Percentiles rank a stretch among this genome's conserved stretches.
phyloP scores from a whole-genome alignment of 1,139 yeast species.

The Pichia sp. region DNA sequence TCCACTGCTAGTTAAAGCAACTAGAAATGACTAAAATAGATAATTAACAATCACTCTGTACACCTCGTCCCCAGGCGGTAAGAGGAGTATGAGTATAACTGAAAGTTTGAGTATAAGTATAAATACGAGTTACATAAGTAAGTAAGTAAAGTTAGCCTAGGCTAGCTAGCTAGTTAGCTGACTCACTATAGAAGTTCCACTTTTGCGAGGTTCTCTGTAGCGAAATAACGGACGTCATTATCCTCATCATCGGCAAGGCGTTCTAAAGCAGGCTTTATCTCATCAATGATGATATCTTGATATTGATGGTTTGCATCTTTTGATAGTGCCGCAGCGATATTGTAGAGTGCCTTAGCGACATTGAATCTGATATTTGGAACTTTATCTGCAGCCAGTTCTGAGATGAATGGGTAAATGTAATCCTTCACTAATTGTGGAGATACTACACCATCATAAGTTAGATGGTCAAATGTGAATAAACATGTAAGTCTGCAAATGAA shows the following conservation, averaged over 20 bases:
- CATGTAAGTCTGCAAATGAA: slow-evolving; percentile 91
- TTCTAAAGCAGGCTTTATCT: slow-evolving; percentile 60
- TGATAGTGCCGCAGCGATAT: slow-evolving; percentile 50
- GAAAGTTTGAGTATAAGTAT: too few species aligned
- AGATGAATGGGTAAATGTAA: slow-evolving; percentile 73
- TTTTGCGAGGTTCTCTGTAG: slow-evolving; percentile 42
- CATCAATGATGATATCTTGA: slow-evolving; percentile 39
- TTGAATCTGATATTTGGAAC: slow-evolving; percentile 96
- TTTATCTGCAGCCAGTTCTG: slow-evolving; percentile 62
- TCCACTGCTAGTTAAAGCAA: slow-evolving; percentile 47
- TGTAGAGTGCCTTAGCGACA: slow-evolving; percentile 77
- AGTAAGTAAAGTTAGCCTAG: too few species aligned
- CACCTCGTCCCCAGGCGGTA: too few species aligned
- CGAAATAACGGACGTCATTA: slow-evolving; percentile 84
- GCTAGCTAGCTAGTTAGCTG: too few species aligned
- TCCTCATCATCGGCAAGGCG: slow-evolving; percentile 67
- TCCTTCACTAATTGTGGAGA: slow-evolving; percentile 46
- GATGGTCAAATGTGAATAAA: slow-evolving; percentile 74
- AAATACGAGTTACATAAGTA: too few species aligned
- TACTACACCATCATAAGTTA: slow-evolving; percentile 67
- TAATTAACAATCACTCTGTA: too few species aligned
- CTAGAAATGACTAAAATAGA: too few species aligned
- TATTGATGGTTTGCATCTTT: slow-evolving; percentile 11
- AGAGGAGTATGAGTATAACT: too few species aligned
- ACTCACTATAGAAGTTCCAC: slow-evolving; percentile 12